Percentiles rank a stretch among this genome's conserved stretches.
phyloP scores from a whole-genome alignment of 2,329 filamentous ascomycete genomes.

The Metarhizium rileyi region DNA sequence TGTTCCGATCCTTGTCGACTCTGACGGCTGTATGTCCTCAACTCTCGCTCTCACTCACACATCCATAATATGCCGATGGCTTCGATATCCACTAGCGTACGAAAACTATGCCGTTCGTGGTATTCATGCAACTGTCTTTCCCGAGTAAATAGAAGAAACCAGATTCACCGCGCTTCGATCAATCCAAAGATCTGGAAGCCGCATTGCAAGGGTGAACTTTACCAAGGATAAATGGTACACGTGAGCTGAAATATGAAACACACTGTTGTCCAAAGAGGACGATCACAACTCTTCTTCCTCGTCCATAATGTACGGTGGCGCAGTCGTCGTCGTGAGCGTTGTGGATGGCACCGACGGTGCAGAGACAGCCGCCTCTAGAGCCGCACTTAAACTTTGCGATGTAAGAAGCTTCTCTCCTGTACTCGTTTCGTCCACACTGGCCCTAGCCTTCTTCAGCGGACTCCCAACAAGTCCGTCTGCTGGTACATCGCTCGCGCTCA shows the following conservation, averaged over 20 bases:
- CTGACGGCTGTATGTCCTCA: neutral
- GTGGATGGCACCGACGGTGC: slow-evolving; percentile 11
- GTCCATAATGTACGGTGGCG: slow-evolving; percentile 17
- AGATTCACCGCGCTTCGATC: neutral
- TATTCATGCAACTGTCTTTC: neutral
- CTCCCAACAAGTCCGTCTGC: slow-evolving; percentile 47
- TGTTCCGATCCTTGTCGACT: neutral
- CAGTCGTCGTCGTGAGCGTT: slow-evolving; percentile 13
- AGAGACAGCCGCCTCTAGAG: slow-evolving; percentile 22
- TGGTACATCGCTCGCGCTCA: slow-evolving; percentile 21
- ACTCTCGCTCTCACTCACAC: neutral
- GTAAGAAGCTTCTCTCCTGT: slow-evolving; percentile 16
- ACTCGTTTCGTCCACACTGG: slow-evolving; percentile 35
- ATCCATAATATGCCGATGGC: neutral
- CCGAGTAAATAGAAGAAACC: neutral
- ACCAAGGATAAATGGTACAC: neutral
- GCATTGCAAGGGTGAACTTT: neutral
- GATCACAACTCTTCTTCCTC: slow-evolving; percentile 31
- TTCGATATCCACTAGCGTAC: neutral
- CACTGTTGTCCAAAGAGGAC: neutral
- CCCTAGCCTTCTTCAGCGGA: slow-evolving; percentile 66
- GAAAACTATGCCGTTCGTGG: neutral
- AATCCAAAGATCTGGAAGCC: neutral
- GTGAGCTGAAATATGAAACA: neutral
- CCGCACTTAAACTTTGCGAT: slow-evolving; percentile 25